Percentiles rank a stretch among this genome's conserved stretches.
phyloP scores from a whole-genome alignment of 1,139 yeast species.

The Candida neerlandica region DNA sequence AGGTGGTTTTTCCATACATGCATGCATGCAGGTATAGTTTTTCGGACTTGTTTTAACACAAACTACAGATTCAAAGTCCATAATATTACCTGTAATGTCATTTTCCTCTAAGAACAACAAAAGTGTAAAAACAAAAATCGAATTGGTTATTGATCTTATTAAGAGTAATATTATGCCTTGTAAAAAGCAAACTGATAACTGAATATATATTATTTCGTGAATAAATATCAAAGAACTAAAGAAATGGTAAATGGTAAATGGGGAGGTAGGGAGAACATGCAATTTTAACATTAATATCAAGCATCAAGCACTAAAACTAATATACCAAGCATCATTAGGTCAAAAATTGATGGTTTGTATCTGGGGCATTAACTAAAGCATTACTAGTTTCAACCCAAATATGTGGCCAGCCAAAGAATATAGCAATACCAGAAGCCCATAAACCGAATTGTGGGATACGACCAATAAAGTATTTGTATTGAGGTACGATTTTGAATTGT shows the following conservation, averaged over 20 bases:
- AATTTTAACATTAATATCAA: not conserved
- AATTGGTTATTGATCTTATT: no score
- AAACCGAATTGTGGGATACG: conserved; percentile 35
- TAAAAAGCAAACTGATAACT: conserved; percentile 1
- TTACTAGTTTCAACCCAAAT: conserved; percentile 27
- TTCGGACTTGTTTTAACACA: not conserved
- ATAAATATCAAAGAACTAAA: not conserved
- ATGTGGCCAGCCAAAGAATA: conserved; percentile 45
- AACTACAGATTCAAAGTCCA: no score
- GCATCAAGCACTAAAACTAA: not conserved
- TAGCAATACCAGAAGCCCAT: conserved; percentile 36
- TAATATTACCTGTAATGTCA: no score
- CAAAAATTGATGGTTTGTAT: conserved; percentile 16
- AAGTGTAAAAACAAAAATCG: no score
- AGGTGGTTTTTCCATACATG: no score
- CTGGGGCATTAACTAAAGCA: conserved; percentile 30
- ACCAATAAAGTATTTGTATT: conserved; percentile 27
- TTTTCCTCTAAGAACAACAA: no score
- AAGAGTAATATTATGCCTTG: no score
- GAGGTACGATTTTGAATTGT: conserved; percentile 20
- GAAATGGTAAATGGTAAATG: no score
- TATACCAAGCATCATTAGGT: not conserved
- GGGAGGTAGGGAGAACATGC: no score
- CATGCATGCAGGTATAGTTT: no score
- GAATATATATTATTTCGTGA: not conserved